These are phyloP conservation scores for Mycena chlorophos DNA, from an alignment of 768 basidiomycete species.

Conservation along the genomic window DNA sequence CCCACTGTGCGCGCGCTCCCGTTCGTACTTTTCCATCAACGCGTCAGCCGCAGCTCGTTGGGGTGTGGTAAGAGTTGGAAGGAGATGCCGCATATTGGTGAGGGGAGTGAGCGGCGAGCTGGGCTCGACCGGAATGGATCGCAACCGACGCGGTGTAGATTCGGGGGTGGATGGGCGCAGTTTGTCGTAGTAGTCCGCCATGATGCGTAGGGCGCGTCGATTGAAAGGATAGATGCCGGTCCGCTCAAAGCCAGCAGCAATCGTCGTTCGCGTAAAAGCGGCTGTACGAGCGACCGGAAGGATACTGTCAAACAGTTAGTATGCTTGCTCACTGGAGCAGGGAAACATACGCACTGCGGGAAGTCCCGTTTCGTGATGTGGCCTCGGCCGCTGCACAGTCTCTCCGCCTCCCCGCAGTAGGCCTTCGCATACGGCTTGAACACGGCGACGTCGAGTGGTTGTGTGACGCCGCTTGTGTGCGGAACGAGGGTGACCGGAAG, in stretches of 20 bases:
- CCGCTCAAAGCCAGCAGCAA: not conserved
- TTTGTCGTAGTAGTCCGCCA: not conserved
- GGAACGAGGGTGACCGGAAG: not conserved
- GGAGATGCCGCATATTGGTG: not conserved
- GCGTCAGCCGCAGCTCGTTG: not conserved
- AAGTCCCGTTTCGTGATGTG: not conserved
- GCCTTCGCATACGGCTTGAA: not conserved
- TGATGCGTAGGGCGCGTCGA: not conserved
- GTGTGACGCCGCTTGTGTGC: not conserved
- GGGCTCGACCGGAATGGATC: not conserved
- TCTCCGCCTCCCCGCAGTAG: not conserved
- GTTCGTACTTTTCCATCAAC: not conserved
- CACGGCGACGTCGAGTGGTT: not conserved
- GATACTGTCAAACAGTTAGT: not conserved
- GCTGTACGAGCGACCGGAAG: not conserved
- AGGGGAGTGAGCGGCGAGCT: not conserved
- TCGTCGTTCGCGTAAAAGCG: not conserved
- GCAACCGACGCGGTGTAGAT: not conserved
- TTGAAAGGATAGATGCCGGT: not conserved
- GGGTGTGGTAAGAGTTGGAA: not conserved
- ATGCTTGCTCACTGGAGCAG: not conserved
- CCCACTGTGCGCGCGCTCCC: not conserved
- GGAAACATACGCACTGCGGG: not conserved
- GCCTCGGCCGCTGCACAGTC: not conserved
- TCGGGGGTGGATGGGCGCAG: not conserved